phyloP scores from a whole-genome alignment of 2,329 filamentous ascomycete genomes.

The Verticillium tricorpus region DNA sequence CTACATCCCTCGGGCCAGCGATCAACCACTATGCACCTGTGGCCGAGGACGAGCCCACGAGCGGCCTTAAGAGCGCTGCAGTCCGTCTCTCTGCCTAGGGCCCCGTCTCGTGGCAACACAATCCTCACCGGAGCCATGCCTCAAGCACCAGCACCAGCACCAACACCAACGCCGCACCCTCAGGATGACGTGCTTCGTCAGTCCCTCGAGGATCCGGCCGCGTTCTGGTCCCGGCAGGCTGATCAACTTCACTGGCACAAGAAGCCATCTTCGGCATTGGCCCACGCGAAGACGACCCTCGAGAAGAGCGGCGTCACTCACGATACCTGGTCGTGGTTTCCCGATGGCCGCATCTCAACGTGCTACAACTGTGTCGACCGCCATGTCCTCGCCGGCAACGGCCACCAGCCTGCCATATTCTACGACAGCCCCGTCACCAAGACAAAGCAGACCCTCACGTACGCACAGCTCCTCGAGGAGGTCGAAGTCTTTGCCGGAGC shows the following conservation, averaged over 20 bases:
- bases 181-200: conserved; percentile 47
- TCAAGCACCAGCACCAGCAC: conserved; percentile 1
- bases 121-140: not conserved
- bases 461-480: conserved; percentile 69
- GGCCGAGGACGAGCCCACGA: not conserved
- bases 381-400: conserved; percentile 77
- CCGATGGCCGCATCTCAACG: conserved; percentile 82
- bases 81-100: not conserved
- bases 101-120: not conserved
- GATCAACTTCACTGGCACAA: conserved; percentile 77
- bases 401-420: conserved; percentile 69
- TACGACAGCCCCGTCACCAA: conserved; percentile 85
- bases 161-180: conserved; percentile 25
- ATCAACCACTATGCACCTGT: not conserved
- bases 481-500: conserved; percentile 80
- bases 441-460: conserved; percentile 68
- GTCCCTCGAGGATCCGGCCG: conserved; percentile 64
- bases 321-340: conserved; percentile 85
- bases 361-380: conserved; percentile 90
- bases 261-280: conserved; percentile 60
- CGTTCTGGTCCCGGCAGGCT: conserved; percentile 74
- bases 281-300: conserved; percentile 58
- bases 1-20: not conserved
- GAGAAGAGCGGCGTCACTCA: conserved; percentile 54
- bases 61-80: not conserved